These are phyloP conservation scores for Protea cynaroides DNA, from an alignment of 164 flowering plant genomes.

Conservation along the genomic window DNA sequence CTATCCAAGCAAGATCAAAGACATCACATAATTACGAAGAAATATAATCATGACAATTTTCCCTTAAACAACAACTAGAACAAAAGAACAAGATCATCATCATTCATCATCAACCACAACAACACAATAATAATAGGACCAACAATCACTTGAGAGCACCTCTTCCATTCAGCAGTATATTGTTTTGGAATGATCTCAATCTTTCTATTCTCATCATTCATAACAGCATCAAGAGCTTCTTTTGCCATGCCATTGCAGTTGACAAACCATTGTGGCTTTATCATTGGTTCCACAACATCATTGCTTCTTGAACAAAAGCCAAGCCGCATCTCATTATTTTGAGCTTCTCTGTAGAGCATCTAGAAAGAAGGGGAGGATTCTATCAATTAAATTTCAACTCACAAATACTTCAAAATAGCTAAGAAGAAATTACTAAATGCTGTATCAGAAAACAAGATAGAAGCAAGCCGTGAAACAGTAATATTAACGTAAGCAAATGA, in stretches of 20 bases:
- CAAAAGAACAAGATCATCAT: neutral
- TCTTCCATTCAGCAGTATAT: conserved; percentile 88
- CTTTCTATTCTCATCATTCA: conserved; percentile 45
- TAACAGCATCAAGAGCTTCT: conserved; percentile 78
- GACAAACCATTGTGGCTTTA: conserved; percentile 97
- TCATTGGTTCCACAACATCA: conserved; percentile 93
- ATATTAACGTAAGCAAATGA: neutral
- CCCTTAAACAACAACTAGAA: neutral
- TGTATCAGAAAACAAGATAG: neutral
- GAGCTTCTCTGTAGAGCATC: conserved; percentile 76
- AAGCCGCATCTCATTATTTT: conserved; percentile 89
- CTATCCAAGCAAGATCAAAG: no score
- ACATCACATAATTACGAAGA: neutral
- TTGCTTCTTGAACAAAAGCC: conserved; percentile 89
- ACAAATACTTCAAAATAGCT: neutral
- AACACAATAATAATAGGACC: neutral
- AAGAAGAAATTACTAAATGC: neutral
- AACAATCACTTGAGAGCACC: conserved; percentile 30
- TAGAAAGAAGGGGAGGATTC: conserved; percentile 17
- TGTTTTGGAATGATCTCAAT: conserved; percentile 84
- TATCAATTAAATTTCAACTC: neutral
- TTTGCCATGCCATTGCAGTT: conserved; percentile 66
- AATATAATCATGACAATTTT: neutral
- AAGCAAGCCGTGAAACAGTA: neutral
- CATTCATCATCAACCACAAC: neutral